A percentile compares a stretch with the other conserved stretches of the same genome.
Conservation (phyloP, 2,329 filamentous ascomycete species). For the Periconia sp. region DNA sequence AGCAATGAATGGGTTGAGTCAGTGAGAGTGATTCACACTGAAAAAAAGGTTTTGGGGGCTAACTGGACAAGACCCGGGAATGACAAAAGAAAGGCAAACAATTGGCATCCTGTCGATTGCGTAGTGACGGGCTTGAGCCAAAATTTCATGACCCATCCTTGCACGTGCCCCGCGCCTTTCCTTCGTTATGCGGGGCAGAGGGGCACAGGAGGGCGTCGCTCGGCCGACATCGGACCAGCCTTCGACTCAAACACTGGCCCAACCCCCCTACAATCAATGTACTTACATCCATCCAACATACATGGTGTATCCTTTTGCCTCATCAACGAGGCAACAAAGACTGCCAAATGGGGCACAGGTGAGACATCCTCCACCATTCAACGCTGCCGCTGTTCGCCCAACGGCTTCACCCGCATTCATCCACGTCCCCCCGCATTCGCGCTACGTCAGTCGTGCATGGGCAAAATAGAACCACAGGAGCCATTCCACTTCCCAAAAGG, state of each 20-base stretch:
- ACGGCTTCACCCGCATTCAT: background rate
- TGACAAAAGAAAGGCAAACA: background rate
- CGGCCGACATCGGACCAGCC: conserved; percentile 6
- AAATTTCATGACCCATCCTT: too few relatives aligned
- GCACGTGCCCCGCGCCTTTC: conserved; percentile 2
- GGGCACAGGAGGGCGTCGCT: conserved; percentile 1
- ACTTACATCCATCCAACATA: too few relatives aligned
- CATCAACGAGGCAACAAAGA: too few relatives aligned
- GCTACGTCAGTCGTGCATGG: background rate
- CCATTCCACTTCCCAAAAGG: too few relatives aligned
- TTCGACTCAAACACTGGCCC: background rate
- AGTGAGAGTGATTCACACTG: background rate
- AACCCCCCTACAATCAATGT: too few relatives aligned
- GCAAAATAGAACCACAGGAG: background rate
- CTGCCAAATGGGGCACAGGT: too few relatives aligned
- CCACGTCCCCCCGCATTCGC: background rate
- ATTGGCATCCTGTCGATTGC: too few relatives aligned
- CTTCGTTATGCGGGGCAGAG: background rate
- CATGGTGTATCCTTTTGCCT: too few relatives aligned
- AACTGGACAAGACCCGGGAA: background rate
- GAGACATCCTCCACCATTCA: too few relatives aligned
- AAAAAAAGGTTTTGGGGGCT: background rate
- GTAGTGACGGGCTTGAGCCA: too few relatives aligned
- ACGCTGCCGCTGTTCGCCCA: background rate
- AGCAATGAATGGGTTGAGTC: background rate